phyloP scores from a whole-genome alignment of 129 eudicot genomes.

The carrot (Daucus carota) region DNA sequence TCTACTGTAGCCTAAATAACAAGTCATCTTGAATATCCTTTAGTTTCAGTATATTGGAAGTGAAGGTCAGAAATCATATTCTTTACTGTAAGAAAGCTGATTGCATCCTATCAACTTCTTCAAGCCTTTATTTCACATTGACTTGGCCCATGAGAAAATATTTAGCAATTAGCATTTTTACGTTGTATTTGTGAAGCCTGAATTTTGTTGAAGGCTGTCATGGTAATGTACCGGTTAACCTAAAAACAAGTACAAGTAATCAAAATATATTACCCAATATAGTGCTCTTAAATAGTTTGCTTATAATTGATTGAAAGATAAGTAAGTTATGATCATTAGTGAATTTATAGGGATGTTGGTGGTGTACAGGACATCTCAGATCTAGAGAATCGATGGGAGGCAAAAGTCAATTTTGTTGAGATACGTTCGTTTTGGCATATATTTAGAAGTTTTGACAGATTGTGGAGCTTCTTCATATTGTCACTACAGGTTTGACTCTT shows the following conservation, averaged over 20 bases:
- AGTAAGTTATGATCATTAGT: background rate
- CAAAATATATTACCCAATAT: background rate
- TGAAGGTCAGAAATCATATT: background rate
- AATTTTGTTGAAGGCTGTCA: background rate
- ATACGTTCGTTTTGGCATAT: conserved; percentile 84
- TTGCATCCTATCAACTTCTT: background rate
- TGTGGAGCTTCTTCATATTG: conserved; percentile 93
- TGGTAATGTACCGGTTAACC: background rate
- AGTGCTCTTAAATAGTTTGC: background rate
- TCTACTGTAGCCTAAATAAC: background rate
- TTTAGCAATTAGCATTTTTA: background rate
- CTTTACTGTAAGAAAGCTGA: background rate
- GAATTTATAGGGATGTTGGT: conserved; percentile 6
- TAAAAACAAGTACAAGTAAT: background rate
- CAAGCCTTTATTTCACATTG: background rate
- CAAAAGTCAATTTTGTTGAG: conserved; percentile 82
- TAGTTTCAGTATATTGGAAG: background rate
- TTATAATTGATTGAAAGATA: background rate
- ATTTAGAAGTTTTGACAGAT: conserved; percentile 81
- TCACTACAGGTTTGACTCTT: conserved; percentile 50
- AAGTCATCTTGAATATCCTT: background rate
- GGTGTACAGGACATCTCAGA: conserved; percentile 24
- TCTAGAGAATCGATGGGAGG: conserved; percentile 31
- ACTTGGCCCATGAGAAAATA: background rate
- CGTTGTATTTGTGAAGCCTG: background rate